Evolutionary conservation across 768 basidiomycete species (phyloP), one percentile per base, ranked within the genome.

Genomic region (Daedaleopsis nitida): DNA sequence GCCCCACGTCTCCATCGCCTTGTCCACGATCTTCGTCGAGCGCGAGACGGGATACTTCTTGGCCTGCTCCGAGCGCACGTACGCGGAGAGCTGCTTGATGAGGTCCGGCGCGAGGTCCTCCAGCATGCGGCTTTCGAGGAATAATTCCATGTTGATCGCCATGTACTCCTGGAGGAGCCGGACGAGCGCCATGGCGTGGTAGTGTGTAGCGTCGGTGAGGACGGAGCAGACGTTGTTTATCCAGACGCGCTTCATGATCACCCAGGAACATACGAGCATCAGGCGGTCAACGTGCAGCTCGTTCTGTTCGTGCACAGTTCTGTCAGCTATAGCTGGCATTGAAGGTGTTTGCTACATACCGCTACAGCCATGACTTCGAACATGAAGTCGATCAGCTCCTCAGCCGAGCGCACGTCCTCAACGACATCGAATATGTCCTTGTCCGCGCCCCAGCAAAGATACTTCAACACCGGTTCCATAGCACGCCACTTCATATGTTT

Each of bases 201-300:
- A 91, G 70, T 91, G 84, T 0, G 86, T 83, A 0, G 96, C 95
- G 45, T 96, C 94, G 34, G 85, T 76, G 32, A 97, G 86, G 43
- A 98, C 77, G 63, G 87, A 86, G 61, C 87, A 88, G 1, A 86
- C 90, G 60, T 97, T 98, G 72, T 84, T 77, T 60, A 88, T 78
- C 57, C 84, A 88, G 53, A 88, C 78, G 69, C 85, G 81, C 42
- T 79, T 77, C 39, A 94, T 78, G 54, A 98, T 82, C 45, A 89
- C 81, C 10, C 78, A 76, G 1, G 95, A 96, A 75, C 95, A 97
- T 24, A 96, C 75, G 2, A 92, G 81, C 38, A 93, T 83, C 19
- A 98, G 83, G 19, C 88, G 86, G 68, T 92, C 92, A n/a, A 98
- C 78, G 10, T 97, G 81, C 3, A 98, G 76, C 74, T 98, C 94